Evolutionary conservation across 192 early-diverging fungal genomes (phyloP), one percentile per base, ranked within the genome.

Genomic region (Obelidium mucronatum): DNA sequence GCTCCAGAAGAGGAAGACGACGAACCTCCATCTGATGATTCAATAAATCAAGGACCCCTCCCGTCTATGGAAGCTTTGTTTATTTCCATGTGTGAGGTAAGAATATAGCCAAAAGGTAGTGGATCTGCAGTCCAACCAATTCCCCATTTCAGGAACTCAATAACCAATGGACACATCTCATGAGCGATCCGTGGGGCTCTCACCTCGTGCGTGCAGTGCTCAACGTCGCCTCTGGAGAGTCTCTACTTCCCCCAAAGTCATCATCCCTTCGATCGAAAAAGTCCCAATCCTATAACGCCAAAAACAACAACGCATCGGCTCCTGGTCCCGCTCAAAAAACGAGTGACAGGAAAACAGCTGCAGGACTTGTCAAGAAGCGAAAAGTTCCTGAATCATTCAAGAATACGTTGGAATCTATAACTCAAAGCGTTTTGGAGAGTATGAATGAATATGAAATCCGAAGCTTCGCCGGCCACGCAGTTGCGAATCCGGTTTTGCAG

Each of bases 401-500:
- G 53, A 69, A 75, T 1, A 86, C 86, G 65, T 81, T 94, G 65
- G 78, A 83, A 28, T 78, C 75, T 28, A 83, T 94, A 35, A 77
- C 80, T 13, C n/a, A 26, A 3, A 36, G 36, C 34, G 39, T 72
- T 30, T 40, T 58, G 30, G 82, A 82, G 34, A 80, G 85, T 54
- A 82, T 89, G 64, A 81, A 78, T 8, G 83, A 83, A 5, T 81
- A 84, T 30, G 84, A 88, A 39, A 75, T 92, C 22, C 88, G 90
- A 26, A 76, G 77, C 2, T 84, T 91, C 36, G 87, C 90, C 6
- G 82, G 86, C 3, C 86, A 94, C 69, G 82, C 85, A 15, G 89
- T 93, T 24, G 93, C 92, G 59, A 95, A 90, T 79, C 93, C 93
- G 1, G 92, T 94, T 0, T 80, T 96, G 61, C 51, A 72, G 69